Evolutionary conservation across 768 basidiomycete species (phyloP), one percentile per base, ranked within the genome.

Genomic region (Rossbeevera mucosa): DNA sequence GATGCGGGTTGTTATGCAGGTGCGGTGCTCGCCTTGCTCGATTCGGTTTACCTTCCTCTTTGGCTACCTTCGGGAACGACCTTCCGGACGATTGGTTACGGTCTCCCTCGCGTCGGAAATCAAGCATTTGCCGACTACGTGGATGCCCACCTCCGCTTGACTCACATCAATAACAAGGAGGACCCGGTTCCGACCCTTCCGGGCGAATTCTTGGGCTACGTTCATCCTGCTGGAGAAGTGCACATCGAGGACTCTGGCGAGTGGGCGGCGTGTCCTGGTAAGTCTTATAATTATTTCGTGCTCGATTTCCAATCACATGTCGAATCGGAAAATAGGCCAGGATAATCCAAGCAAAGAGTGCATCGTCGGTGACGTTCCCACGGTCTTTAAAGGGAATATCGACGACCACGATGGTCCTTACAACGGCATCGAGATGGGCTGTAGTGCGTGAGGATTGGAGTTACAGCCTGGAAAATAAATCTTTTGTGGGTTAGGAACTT

Each of bases 221-320:
- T 61, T 7, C 76, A 78, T 44, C 63, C 75, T 2, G 53, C 64
- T 0, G 74, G 75, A 7, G 77, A 78, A 52, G 64, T 72, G 3
- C 76, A 78, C 53, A 76, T 77, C 13, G 63, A 73, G 51, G 72
- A 77, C 38, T 72, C 70, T 3, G 72, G 70, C 0, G 64, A 67
- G 16, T 88, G 85, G 84, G 64, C 74, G 20, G 52, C 67, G 7
- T 87, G 85, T 55, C 75, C 82, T 5, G 80, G 81, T 74, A 31
- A 25, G 41, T 50, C 30, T 2, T 50, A 25, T 2, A 29, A 22
- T 25, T 14, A 0, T 16, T 50, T 5, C 7, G 12, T 12, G 9
- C 3, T 7, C 3, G 7, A 9, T 31, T 38, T 46, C 44, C 16
- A 54, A n/a, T 20, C 21, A 16, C 9, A 2, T 11, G 13, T 47